A percentile compares a stretch with the other conserved stretches of the same genome.
Evolutionary conservation across 2,329 filamentous ascomycete species (phyloP).

Genomic region (Trichoderma harzianum): DNA sequence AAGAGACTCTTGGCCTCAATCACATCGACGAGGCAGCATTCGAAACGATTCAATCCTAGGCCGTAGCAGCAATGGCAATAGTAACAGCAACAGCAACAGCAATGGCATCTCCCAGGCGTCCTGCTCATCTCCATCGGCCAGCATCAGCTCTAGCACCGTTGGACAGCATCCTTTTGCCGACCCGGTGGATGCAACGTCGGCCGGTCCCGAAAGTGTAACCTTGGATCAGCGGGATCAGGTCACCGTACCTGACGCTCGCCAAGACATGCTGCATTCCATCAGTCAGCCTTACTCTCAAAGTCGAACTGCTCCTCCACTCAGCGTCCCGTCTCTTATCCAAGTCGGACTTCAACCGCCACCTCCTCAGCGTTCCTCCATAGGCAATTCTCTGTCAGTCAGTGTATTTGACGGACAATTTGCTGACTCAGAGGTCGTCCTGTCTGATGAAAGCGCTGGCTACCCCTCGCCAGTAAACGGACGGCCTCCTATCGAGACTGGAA

Average conservation of each 20-base stretch:
- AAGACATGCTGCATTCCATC: slow-evolving; percentile 7
- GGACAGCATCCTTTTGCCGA: background rate
- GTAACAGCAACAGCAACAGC: background rate
- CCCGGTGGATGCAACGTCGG: background rate
- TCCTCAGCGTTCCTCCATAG: slow-evolving; percentile 4
- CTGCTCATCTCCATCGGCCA: slow-evolving; percentile 11
- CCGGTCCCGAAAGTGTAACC: background rate
- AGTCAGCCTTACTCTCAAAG: slow-evolving; percentile 6
- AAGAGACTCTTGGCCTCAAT: slow-evolving; percentile 11
- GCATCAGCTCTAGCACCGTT: slow-evolving; percentile 10
- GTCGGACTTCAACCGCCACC: slow-evolving; percentile 14
- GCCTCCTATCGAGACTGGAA: slow-evolving; percentile 1
- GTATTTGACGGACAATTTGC: slow-evolving; percentile 15
- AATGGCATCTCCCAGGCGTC: background rate
- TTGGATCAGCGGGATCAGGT: background rate
- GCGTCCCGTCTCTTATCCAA: slow-evolving; percentile 25
- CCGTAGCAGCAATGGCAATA: background rate
- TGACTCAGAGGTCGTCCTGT: slow-evolving; percentile 25
- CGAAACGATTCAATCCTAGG: background rate
- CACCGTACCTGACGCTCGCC: background rate
- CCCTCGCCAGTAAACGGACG: slow-evolving; percentile 27
- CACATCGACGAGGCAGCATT: slow-evolving; percentile 9
- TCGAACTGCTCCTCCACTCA: slow-evolving; percentile 21
- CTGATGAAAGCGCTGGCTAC: slow-evolving; percentile 30
- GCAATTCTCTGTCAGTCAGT: slow-evolving; percentile 2